These are phyloP conservation scores for Aquilaria agallochum DNA, from an alignment of 441 rosid species.

Conservation along the genomic window DNA sequence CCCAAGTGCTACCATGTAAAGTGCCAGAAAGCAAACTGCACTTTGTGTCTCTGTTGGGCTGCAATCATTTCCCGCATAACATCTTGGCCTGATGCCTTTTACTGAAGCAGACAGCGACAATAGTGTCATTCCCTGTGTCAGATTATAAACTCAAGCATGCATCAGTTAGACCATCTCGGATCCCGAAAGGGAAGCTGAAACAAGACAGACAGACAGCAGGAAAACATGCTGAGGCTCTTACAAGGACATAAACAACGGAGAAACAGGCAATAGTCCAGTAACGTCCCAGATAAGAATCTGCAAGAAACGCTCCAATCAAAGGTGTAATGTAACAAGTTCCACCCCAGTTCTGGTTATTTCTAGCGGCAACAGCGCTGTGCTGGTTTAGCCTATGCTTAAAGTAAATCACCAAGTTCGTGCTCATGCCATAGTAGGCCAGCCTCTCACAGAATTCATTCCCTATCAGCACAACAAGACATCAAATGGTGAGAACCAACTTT, in stretches of 20 bases:
- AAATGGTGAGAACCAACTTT: not conserved
- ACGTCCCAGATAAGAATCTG: slow-evolving; percentile 94
- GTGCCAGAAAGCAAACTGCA: slow-evolving; percentile 58
- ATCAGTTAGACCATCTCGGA: too few relatives aligned
- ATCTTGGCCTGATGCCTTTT: slow-evolving; percentile 63
- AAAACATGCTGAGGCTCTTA: slow-evolving; percentile 28
- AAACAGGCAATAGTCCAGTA: slow-evolving; percentile 83
- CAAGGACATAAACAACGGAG: slow-evolving; percentile 60
- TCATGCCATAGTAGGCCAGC: slow-evolving; percentile 97
- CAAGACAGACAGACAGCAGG: too few relatives aligned
- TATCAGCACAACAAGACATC: slow-evolving; percentile 17
- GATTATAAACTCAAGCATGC: not conserved
- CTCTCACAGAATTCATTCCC: slow-evolving; percentile 93
- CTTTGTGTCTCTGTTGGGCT: slow-evolving; percentile 47
- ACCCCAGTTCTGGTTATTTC: slow-evolving; percentile 80
- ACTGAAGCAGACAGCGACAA: slow-evolving; percentile 69
- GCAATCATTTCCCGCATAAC: slow-evolving; percentile 42
- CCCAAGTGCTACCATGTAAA: slow-evolving; percentile 83
- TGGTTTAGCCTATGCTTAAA: slow-evolving; percentile 55
- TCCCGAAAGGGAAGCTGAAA: too few relatives aligned
- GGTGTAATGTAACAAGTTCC: slow-evolving; percentile 94
- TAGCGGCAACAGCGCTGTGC: slow-evolving; percentile 70
- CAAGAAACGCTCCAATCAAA: slow-evolving; percentile 81
- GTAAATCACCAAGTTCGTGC: slow-evolving; percentile 81
- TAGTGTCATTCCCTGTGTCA: slow-evolving; percentile 76